Evolutionary conservation across 2,329 filamentous ascomycete species (phyloP).

Genomic region (Colletotrichum sp.): DNA sequence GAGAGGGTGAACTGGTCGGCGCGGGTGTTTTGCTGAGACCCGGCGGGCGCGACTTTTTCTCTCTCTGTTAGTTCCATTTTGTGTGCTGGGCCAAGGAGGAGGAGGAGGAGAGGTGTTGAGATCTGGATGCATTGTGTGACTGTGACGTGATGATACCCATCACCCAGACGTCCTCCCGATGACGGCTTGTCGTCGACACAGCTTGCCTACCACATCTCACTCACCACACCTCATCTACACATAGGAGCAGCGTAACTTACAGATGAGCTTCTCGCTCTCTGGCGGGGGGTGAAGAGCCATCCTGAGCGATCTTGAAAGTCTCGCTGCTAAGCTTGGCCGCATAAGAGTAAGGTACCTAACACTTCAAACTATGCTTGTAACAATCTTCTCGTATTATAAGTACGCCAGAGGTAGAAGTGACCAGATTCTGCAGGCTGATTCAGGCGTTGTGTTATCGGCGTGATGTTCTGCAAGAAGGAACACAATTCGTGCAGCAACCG

Average conservation of each 20-base stretch:
- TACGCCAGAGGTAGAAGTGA: not conserved
- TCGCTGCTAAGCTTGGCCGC: constrained; percentile 5
- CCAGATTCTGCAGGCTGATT: not conserved
- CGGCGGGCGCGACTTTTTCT: constrained; percentile 67
- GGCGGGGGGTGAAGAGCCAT: constrained; percentile 52
- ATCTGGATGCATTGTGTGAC: not conserved
- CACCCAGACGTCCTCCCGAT: not conserved
- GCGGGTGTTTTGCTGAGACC: constrained; percentile 61
- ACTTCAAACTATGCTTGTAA: not conserved
- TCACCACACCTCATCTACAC: not conserved
- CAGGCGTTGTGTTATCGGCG: not conserved
- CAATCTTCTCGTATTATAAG: not conserved
- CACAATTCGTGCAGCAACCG: not conserved
- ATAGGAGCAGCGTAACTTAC: constrained; percentile 36
- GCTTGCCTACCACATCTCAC: not conserved
- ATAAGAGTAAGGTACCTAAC: not conserved
- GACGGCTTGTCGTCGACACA: not conserved
- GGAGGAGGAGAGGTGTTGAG: not conserved
- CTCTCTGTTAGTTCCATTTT: constrained; percentile 4
- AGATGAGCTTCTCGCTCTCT: constrained; percentile 52
- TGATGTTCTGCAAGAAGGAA: not conserved
- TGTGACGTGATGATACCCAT: not conserved
- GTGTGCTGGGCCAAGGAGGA: not conserved
- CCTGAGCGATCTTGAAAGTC: constrained; percentile 26
- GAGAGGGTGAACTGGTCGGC: constrained; percentile 77